Percentiles rank a stretch among this genome's conserved stretches.
Conservation (phyloP, 1,284 basidiomycete species). For the Veloporphyrellus conicus region DNA sequence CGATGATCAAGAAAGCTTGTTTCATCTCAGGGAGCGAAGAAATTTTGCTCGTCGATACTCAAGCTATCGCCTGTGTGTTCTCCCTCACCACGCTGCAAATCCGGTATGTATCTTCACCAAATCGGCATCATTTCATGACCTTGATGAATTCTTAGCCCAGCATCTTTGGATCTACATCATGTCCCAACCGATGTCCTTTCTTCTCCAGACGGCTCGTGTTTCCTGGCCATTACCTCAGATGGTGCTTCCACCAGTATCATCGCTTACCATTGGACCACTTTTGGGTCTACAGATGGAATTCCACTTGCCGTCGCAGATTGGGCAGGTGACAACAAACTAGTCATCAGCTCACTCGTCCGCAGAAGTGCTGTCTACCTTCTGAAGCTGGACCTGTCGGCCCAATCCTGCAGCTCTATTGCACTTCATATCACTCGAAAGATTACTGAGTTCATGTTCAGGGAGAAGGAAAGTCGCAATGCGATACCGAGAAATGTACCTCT, state of each 20-base stretch:
- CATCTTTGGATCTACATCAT: conserved; percentile 39
- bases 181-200: conserved; percentile 38
- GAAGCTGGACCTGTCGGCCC: conserved; percentile 33
- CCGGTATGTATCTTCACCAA: conserved; percentile 34
- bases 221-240: conserved; percentile 35
- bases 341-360: conserved; percentile 45
- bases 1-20: conserved; percentile 35
- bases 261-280: conserved; percentile 54
- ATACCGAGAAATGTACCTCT: conserved; percentile 16
- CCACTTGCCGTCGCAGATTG: conserved; percentile 32
- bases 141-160: conserved; percentile 37
- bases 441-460: conserved; percentile 54
- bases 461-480: conserved; percentile 24
- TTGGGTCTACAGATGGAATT: conserved; percentile 49
- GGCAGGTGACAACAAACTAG: conserved; percentile 22
- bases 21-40: conserved; percentile 49
- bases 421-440: conserved; percentile 50
- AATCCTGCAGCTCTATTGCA: conserved; percentile 38
- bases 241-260: conserved; percentile 24
- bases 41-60: conserved; percentile 45
- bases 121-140: not conserved
- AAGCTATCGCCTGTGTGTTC: conserved; percentile 42
- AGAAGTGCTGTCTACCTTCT: conserved; percentile 42
- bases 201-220: conserved; percentile 53
- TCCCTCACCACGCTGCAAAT: conserved; percentile 52